Evolutionary conservation across 306 rosid genomes (phyloP), one percentile per base, ranked within the genome.

Genomic region (Acacia melanoxylon): DNA sequence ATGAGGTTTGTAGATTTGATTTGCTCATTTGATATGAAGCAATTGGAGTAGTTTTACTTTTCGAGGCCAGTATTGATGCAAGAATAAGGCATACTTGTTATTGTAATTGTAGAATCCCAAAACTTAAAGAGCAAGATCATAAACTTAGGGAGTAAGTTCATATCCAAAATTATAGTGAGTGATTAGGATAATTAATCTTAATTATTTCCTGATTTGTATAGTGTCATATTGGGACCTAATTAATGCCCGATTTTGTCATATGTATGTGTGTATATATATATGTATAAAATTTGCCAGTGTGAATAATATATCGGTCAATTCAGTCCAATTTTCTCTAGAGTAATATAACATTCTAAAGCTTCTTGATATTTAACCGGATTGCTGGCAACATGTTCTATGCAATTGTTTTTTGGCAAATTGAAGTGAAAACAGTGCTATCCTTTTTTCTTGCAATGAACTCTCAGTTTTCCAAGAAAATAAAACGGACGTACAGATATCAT

Each of bases 1-100:
- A 24, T 72, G 20, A 67, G 24, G 31, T 68, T 56, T 58, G 15
- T 12, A 11, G 27, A 29, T 65, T 79, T 54, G 15, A 11, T 69
- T 48, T 24, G 27, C 51, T 78, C 16, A 16, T 37, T 49, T 70
- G 59, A 22, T 41, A 67, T 48, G 35, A 70, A 68, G 37, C 42
- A 54, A 25, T 74, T 80, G 17, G 37, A 80, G 58, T 44, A 68
- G 33, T 33, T 61, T 81, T 76, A 31, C 77, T 77, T 61, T 20
- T 15, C 17, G 74, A 44, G 17, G 31, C 68, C 54, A 0, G 29
- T 68, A 56, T 75, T 75, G 68, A 19, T 33, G 37, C 20, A n/a
- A 37, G 11, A 6, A 7, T 14, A 35, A 12, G 35, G 0, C 0
- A 5, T 40, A 22, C 48, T 22, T 59, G 27, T 19, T 40, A 56